Conservation (phyloP, 2,329 filamentous ascomycete genomes). For the Fusarium sacchari region DNA sequence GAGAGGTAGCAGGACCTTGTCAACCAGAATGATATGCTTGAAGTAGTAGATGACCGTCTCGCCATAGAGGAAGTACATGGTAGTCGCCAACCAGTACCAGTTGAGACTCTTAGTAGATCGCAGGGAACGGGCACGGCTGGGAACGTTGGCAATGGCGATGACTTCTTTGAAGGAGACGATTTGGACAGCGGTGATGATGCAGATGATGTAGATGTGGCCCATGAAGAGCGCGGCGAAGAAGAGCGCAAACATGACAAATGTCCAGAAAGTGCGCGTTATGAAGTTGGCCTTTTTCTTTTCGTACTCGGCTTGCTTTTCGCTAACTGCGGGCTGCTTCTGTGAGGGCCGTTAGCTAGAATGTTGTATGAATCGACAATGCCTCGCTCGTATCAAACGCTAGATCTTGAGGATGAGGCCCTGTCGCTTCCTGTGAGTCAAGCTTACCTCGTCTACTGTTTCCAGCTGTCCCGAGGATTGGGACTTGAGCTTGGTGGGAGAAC, state of each 20-base stretch:
- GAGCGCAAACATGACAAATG: constrained; percentile 92
- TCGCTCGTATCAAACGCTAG: not conserved
- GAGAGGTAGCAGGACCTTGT: constrained; percentile 90
- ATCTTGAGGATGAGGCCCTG: not conserved
- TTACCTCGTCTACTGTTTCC: constrained; percentile 51
- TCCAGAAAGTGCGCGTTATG: constrained; percentile 97
- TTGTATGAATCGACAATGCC: not conserved
- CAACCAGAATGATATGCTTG: constrained; percentile 96
- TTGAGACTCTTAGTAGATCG: constrained; percentile 96
- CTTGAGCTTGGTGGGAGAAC: constrained; percentile 47
- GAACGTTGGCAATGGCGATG: constrained; percentile 95
- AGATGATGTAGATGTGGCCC: constrained; percentile 97
- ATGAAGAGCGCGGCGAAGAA: constrained; percentile 95
- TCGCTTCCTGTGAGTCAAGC: constrained; percentile 2
- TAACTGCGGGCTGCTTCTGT: constrained; percentile 56
- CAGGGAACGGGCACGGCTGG: constrained; percentile 88
- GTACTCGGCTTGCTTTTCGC: constrained; percentile 72
- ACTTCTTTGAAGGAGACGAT: constrained; percentile 99
- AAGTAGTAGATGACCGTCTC: constrained; percentile 99
- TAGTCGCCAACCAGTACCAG: constrained; percentile 99
- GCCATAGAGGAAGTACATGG: constrained; percentile 99
- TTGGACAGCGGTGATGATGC: constrained; percentile 90
- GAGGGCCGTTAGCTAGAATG: not conserved
- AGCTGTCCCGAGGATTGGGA: constrained; percentile 45
- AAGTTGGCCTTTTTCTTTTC: constrained; percentile 99